Base-by-base conservation (phyloP, 1,284 basidiomycete genomes). In the Ustilago bromivora region DNA sequence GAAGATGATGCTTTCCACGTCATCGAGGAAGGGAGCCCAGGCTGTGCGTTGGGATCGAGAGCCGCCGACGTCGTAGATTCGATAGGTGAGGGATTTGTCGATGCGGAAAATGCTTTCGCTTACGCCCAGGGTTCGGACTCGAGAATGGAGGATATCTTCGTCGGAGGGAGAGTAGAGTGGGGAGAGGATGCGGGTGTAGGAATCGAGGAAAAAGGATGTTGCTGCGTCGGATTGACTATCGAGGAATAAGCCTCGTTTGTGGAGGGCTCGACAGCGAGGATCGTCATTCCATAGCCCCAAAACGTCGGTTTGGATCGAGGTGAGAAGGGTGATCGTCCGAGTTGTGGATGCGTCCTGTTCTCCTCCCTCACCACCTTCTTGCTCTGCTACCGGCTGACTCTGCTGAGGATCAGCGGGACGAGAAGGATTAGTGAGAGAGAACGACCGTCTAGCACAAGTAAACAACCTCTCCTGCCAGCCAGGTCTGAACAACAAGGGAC, bases 51-150 rank as follows among this genome's bases (percentile, higher is more conserved):
- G 79, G 3, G 46, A 47, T 0, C 71, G 69, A 15, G 47, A 56
- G 3, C 81, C 81, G 10, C 81, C 81, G 9, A 82, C 80, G 59
- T 82, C 81, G 57, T 61, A 76, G 57, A 82, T 76, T 36, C 69
- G 69, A 35, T 80, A 81, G 19, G 65, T 36, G 52, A 71, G 64
- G 5, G 49, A 31, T 3, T 64, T 63, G 36, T 77, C 71, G 3
- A 81, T 55, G 12, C 59, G 55, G 53, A 82, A 80, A 11, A 56
- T n/a, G 46, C 66, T 60, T 56, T 81, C 78, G 19, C 73, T 78
- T 0, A 79, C 63, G 1, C 81, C 81, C 8, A 80, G 17, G 7
- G 81, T 82, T 12, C 80, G 77, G 3, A 82, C 81, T 19, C 80
- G 72, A 3, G 80, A 75, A 51, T 78, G 73, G 19, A 82, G 53